Percentiles rank a stretch among this genome's conserved stretches.
Conservation (phyloP, 805 yeast species). For the Metschnikowia henanensis region DNA sequence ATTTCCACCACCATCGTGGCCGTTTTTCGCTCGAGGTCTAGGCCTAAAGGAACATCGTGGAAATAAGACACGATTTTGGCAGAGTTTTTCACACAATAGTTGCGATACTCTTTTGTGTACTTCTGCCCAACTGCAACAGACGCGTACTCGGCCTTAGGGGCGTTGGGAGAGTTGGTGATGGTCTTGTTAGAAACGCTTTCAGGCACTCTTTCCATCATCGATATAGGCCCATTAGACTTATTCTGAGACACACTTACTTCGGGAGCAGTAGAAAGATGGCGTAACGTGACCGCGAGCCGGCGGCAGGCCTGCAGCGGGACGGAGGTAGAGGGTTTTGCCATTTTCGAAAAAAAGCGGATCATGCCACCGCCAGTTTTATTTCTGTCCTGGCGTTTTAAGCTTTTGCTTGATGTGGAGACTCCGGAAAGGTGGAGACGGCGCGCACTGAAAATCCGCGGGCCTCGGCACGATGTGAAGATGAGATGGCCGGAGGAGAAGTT, state of each 20-base stretch:
- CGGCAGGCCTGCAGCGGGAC: constrained; percentile 8
- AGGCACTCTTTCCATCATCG: no score
- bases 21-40: constrained; percentile 37
- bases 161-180: constrained; percentile 6
- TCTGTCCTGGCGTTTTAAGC: no score
- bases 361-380: not conserved
- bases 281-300: constrained; percentile 12
- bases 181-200: not conserved
- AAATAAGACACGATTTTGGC: constrained; percentile 57
- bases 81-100: constrained; percentile 40
- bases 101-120: constrained; percentile 37
- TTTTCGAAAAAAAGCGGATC: constrained; percentile 1
- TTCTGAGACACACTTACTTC: no score
- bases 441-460: no score
- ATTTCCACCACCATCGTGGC: constrained; percentile 89
- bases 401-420: no score
- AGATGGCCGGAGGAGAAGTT: no score
- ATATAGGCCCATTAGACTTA: no score
- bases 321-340: not conserved
- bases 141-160: constrained; percentile 7
- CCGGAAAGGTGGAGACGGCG: no score
- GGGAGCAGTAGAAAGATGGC: constrained; percentile 10
- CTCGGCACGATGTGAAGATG: no score
- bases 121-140: constrained; percentile 29
- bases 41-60: constrained; percentile 67